phyloP scores from a whole-genome alignment of 192 early-diverging fungal species.

The Linnemannia schmuckeri region DNA sequence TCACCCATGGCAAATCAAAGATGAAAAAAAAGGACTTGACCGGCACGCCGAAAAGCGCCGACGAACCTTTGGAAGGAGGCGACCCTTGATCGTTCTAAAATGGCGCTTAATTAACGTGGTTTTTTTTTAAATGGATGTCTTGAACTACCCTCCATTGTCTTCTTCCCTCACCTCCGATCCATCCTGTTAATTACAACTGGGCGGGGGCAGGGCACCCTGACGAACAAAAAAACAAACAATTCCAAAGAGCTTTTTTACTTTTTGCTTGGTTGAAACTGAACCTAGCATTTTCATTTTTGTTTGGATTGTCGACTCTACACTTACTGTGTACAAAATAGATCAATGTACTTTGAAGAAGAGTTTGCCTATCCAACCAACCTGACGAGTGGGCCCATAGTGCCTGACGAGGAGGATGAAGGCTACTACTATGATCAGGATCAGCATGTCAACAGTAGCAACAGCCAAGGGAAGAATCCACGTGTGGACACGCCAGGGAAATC shows the following conservation, averaged over 20 bases:
- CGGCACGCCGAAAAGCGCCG: too few species aligned
- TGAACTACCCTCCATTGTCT: not conserved
- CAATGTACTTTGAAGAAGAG: constrained; percentile 18
- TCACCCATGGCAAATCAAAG: not conserved
- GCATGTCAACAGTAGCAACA: not conserved
- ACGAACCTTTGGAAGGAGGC: not conserved
- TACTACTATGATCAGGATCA: not conserved
- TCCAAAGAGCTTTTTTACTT: too few species aligned
- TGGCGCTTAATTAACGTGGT: not conserved
- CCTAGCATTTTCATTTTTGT: not conserved
- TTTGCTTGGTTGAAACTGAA: too few species aligned
- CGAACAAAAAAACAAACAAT: too few species aligned
- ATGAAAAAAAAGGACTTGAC: not conserved
- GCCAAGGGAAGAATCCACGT: not conserved
- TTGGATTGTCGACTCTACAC: too few species aligned
- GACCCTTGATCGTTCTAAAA: not conserved
- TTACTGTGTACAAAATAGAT: not conserved
- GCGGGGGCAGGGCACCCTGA: too few species aligned
- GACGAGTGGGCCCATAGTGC: not conserved
- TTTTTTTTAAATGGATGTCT: not conserved
- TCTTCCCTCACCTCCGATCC: not conserved
- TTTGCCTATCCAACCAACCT: constrained; percentile 49
- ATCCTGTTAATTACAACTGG: too few species aligned
- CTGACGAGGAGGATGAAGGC: not conserved
- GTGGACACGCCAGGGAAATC: constrained; percentile 6